phyloP scores from a whole-genome alignment of 768 basidiomycete species.

The Pisolithus marmoratus region DNA sequence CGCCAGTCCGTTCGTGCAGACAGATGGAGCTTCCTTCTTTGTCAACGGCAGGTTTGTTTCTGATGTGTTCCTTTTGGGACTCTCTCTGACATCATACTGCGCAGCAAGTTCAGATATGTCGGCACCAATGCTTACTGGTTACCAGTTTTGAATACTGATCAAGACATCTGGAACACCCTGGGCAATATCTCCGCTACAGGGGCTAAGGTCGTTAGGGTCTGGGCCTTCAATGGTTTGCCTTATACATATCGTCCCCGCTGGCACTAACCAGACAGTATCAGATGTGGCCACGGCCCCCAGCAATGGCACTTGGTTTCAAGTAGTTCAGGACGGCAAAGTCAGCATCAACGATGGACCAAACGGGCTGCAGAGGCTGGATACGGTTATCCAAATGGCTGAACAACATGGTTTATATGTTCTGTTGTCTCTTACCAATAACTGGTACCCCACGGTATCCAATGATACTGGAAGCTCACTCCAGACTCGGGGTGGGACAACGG shows the following conservation, averaged over 20 bases:
- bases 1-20: slow-evolving; percentile 39
- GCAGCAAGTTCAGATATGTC: slow-evolving; percentile 36
- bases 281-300: slow-evolving; percentile 49
- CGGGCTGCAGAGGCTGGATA: slow-evolving; percentile 60
- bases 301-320: slow-evolving; percentile 62
- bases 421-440: slow-evolving; percentile 58
- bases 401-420: slow-evolving; percentile 48
- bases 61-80: not conserved
- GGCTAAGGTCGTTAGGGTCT: slow-evolving; percentile 56
- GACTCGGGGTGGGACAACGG: slow-evolving; percentile 11
- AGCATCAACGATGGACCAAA: slow-evolving; percentile 55
- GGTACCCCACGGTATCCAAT: slow-evolving; percentile 34
- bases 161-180: slow-evolving; percentile 55
- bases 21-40: slow-evolving; percentile 39
- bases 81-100: slow-evolving; percentile 22
- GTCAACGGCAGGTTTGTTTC: slow-evolving; percentile 48
- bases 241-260: not conserved
- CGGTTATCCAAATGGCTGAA: slow-evolving; percentile 47
- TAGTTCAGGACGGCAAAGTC: slow-evolving; percentile 47
- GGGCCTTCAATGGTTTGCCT: slow-evolving; percentile 63
- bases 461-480: slow-evolving; percentile 6
- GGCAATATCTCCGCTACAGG: slow-evolving; percentile 51
- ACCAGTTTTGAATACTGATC: slow-evolving; percentile 42
- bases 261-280: slow-evolving; percentile 17
- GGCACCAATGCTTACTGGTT: slow-evolving; percentile 72